phyloP scores from a whole-genome alignment of 371 early-diverging fungal genomes.

The Funneliformis caledonium region DNA sequence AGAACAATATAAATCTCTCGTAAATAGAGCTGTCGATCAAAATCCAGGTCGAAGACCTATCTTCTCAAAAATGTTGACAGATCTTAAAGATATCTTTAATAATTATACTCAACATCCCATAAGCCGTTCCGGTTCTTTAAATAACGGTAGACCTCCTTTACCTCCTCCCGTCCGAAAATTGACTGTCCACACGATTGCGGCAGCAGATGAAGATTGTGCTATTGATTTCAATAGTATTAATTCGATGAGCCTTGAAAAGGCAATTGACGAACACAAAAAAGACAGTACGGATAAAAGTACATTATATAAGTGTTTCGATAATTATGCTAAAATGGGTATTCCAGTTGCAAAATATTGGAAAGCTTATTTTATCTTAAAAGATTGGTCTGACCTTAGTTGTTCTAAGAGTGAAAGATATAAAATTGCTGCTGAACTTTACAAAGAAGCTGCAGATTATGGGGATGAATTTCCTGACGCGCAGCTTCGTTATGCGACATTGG shows the following conservation, averaged over 20 bases:
- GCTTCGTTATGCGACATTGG: constrained; percentile 19
- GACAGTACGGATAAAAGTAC: neutral
- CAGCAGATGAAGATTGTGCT: neutral
- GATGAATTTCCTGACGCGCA: constrained; percentile 19
- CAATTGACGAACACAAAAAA: neutral
- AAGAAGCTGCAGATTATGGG: constrained; percentile 21
- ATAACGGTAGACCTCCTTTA: neutral
- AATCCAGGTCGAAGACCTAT: neutral
- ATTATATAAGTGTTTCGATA: constrained; percentile 11
- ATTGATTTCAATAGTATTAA: neutral
- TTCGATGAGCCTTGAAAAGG: neutral
- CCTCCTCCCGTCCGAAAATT: neutral
- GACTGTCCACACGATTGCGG: neutral
- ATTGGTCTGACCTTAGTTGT: neutral
- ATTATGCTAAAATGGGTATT: constrained; percentile 6
- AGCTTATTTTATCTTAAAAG: constrained; percentile 12
- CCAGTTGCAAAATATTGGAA: constrained; percentile 24
- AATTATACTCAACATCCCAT: neutral
- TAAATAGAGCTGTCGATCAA: neutral
- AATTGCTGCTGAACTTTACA: constrained; percentile 18
- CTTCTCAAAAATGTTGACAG: constrained; percentile 22
- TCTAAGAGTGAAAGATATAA: neutral
- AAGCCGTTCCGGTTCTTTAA: too few species aligned
- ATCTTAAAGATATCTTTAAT: neutral
- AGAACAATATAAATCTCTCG: neutral